Conservation (phyloP, 306 rosid genomes). For the Cucumis cinereus region DNA sequence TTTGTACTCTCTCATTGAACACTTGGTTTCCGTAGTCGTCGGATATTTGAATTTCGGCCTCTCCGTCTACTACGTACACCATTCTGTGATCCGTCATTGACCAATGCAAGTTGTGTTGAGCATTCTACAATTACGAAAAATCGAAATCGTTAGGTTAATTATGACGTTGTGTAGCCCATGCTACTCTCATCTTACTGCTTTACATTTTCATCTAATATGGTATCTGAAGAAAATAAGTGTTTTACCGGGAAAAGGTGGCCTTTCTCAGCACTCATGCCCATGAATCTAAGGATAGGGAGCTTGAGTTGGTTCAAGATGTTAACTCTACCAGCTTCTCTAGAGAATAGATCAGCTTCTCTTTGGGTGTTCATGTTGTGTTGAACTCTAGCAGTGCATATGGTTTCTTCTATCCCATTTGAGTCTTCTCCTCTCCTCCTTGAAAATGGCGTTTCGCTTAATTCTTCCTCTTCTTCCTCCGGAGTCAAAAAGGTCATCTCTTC, state of each 20-base stretch:
- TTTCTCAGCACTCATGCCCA: constrained; percentile 19
- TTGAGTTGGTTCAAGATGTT: constrained; percentile 11
- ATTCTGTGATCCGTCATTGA: constrained; percentile 17
- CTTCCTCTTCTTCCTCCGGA: constrained; percentile 5
- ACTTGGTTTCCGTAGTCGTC: constrained; percentile 12
- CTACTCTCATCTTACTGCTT: too few species aligned
- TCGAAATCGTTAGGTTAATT: neutral
- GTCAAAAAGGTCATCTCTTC: constrained; percentile 10
- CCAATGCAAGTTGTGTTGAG: constrained; percentile 13
- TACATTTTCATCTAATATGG: too few species aligned
- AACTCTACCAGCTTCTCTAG: constrained; percentile 9
- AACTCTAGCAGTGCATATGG: constrained; percentile 10
- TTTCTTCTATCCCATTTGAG: constrained; percentile 13
- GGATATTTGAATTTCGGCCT: constrained; percentile 10
- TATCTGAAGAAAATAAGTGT: too few species aligned
- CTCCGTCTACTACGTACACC: constrained; percentile 15
- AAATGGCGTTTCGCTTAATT: neutral
- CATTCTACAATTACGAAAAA: neutral
- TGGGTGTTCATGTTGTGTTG: constrained; percentile 13
- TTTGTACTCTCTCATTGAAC: constrained; percentile 1
- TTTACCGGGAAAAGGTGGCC: constrained; percentile 17
- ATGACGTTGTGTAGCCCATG: too few species aligned
- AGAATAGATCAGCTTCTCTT: constrained; percentile 7
- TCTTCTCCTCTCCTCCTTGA: neutral
- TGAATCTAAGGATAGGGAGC: constrained; percentile 10